Evolutionary conservation across 2,329 filamentous ascomycete species (phyloP).

Genomic region (Microdochium nivale): DNA sequence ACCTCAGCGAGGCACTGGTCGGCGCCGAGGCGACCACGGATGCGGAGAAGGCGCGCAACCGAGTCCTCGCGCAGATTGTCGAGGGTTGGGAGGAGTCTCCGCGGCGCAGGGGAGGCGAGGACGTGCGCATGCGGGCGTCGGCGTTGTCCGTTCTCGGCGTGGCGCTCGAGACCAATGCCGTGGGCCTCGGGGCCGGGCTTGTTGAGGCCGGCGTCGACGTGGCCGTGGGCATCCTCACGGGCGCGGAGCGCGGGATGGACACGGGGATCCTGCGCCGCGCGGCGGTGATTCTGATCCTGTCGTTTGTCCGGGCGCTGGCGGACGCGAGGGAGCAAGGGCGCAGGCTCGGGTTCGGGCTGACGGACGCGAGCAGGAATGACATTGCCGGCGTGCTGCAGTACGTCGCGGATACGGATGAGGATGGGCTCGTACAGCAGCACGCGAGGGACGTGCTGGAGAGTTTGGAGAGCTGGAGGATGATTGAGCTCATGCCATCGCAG

Average conservation of each 20-base stretch:
- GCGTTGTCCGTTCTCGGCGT: conserved; percentile 57
- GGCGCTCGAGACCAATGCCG: conserved; percentile 51
- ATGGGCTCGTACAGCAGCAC: conserved; percentile 60
- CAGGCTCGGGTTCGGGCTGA: conserved; percentile 44
- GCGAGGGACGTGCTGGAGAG: conserved; percentile 59
- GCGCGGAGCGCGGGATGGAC: conserved; percentile 48
- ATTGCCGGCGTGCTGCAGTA: conserved; percentile 56
- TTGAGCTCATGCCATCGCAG: conserved; percentile 33
- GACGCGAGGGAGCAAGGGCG: conserved; percentile 35
- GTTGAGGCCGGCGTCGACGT: conserved; percentile 53
- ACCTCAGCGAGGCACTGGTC: conserved; percentile 12
- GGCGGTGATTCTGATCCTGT: conserved; percentile 54
- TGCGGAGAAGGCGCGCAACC: conserved; percentile 33
- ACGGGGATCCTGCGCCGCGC: conserved; percentile 58
- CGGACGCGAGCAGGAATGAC: conserved; percentile 47
- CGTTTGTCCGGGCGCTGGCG: conserved; percentile 52
- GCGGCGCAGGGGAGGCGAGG: conserved; percentile 56
- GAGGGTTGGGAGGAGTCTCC: conserved; percentile 47
- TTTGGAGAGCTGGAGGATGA: conserved; percentile 52
- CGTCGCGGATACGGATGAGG: conserved; percentile 55
- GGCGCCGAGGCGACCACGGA: conserved; percentile 5
- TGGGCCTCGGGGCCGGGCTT: conserved; percentile 42
- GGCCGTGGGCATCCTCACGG: conserved; percentile 49
- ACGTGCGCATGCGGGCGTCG: conserved; percentile 61
- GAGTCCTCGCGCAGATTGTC: conserved; percentile 49